Conservation (phyloP, 768 basidiomycete genomes). For the Cystofilobasidium ferigula region DNA sequence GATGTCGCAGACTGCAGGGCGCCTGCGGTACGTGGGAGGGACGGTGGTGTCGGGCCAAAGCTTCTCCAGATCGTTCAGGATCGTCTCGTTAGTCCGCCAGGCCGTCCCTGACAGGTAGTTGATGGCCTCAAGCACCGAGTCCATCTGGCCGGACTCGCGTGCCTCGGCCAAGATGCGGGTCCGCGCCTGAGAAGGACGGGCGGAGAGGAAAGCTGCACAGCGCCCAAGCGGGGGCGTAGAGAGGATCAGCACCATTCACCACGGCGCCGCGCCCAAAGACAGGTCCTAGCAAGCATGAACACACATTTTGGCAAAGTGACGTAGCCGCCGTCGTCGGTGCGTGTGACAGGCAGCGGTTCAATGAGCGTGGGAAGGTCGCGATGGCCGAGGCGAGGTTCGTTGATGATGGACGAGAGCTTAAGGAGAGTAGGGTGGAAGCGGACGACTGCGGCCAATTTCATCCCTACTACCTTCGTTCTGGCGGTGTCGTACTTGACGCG, state of each 20-base stretch:
- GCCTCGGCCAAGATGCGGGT: slow-evolving; percentile 75
- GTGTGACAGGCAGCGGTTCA: slow-evolving; percentile 76
- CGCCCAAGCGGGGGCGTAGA: neutral
- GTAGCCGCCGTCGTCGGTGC: slow-evolving; percentile 54
- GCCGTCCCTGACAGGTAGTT: slow-evolving; percentile 82
- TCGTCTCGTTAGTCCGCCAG: slow-evolving; percentile 71
- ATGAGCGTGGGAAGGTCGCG: slow-evolving; percentile 93
- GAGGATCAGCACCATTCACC: slow-evolving; percentile 20
- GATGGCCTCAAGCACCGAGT: slow-evolving; percentile 74
- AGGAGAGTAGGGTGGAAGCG: neutral
- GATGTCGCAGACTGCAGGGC: no score
- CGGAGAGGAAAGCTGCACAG: slow-evolving; percentile 30
- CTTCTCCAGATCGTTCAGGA: slow-evolving; percentile 67
- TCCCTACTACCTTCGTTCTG: no score
- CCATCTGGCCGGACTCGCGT: slow-evolving; percentile 59
- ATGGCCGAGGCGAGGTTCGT: neutral
- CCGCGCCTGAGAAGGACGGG: slow-evolving; percentile 64
- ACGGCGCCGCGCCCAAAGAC: no score
- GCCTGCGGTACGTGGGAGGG: neutral
- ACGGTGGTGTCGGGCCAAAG: slow-evolving; percentile 62
- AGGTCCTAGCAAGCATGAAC: slow-evolving; percentile 44
- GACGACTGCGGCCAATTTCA: neutral
- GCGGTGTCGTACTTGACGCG: neutral
- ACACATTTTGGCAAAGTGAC: slow-evolving; percentile 46
- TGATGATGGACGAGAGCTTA: neutral